Evolutionary conservation across 805 yeast species (phyloP), one percentile per base, ranked within the genome.

Genomic region (Wickerhamiella parazyma): DNA sequence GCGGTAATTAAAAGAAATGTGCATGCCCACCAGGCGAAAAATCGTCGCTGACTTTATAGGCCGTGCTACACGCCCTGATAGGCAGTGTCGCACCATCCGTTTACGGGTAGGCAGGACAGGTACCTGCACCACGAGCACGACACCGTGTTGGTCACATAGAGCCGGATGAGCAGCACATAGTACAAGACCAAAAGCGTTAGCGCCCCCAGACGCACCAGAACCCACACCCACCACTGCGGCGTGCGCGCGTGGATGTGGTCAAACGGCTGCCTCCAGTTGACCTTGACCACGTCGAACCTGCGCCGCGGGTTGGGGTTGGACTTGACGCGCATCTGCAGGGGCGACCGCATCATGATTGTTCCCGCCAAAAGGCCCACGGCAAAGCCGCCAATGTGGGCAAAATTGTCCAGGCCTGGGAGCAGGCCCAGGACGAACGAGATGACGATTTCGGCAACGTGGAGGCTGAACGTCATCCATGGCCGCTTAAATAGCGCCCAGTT

Each of bases 331-430:
- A 59, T 39, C 25, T 45, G 46, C 14, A 65, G 61, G 1, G 87
- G 87, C 48, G 75, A 78, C 33, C 73, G 67, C 33, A 80, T 53
- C 9, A 78, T 48, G 1, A 69, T 60, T 0, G 75, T 52, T 1
- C 79, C 73, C 26, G 67, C 50, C 21, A 73, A 55, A 0, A 75
- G 31, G 0, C 87, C 87, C 60, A 74, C 62, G 19, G 75, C 70
- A 60, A 79, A 77, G 5, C 87, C 87, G 9, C 87, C 87, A 51
- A 80, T 71, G 57, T 80, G 86, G 35, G 80, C 69, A 54, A 80
- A 80, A 55, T 80, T 80, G 57, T 80, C 87, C 43, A 80, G 55
- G 0, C 87, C 87, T 0, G 87, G 87, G 12, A 80, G 60, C 16
- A 80, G 62, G 0, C 87, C 87, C 16, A 80, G 60, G 6, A 71